Evolutionary conservation across 2,329 filamentous ascomycete species (phyloP).

Genomic region (Aspergillus ochraceus): DNA sequence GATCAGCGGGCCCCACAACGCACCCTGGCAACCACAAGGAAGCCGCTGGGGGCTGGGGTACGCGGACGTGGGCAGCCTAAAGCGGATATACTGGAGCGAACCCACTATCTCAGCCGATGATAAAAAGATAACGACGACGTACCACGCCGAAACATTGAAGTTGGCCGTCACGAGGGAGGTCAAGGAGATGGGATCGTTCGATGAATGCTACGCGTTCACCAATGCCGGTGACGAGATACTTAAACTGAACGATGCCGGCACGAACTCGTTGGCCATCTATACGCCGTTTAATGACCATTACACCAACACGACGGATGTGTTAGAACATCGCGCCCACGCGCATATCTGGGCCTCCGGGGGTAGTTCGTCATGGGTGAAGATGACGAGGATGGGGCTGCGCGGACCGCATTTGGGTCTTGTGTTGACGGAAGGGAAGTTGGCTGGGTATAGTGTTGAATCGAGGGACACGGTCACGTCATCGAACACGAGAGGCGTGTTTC

Average conservation of each 20-base stretch:
- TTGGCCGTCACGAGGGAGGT: background rate
- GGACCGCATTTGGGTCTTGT: background rate
- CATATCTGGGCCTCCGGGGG: background rate
- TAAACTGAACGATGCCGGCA: background rate
- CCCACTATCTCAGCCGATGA: background rate
- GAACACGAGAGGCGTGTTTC: no score
- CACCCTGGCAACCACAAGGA: background rate
- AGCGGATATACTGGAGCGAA: background rate
- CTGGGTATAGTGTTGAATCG: background rate
- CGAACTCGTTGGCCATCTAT: background rate
- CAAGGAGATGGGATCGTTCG: background rate
- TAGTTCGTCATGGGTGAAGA: background rate
- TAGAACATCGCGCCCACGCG: background rate
- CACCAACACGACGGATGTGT: background rate
- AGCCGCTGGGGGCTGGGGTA: background rate
- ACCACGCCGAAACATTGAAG: background rate
- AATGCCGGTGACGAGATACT: background rate
- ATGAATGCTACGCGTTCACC: background rate
- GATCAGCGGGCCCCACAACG: background rate
- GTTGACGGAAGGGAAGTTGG: background rate
- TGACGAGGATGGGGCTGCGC: background rate
- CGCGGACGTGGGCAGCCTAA: background rate
- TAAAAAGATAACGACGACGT: background rate
- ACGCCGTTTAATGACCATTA: background rate
- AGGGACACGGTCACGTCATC: background rate